phyloP scores from a whole-genome alignment of 202 grass and related monocot genomes.

The Eragrostis tef region DNA sequence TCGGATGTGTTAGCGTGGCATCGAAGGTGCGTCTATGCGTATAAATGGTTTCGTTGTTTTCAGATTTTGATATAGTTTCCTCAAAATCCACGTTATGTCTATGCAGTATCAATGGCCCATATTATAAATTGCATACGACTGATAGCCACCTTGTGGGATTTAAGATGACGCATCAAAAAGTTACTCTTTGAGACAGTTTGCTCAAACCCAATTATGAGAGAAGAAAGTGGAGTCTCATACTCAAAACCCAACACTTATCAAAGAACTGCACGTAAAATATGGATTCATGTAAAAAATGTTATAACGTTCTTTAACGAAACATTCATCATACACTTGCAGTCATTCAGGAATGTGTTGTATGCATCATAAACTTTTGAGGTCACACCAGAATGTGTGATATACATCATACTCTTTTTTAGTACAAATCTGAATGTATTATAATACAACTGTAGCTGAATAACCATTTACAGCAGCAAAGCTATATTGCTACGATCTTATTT shows the following conservation, averaged over 20 bases:
- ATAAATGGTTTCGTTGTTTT: not conserved
- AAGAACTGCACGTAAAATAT: not conserved
- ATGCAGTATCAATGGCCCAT: too few relatives aligned
- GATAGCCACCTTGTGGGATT: too few relatives aligned
- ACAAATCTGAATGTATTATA: too few relatives aligned
- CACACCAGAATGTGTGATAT: too few relatives aligned
- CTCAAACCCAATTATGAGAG: too few relatives aligned
- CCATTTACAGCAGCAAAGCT: constrained; percentile 7
- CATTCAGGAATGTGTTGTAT: too few relatives aligned
- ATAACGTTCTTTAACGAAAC: not conserved
- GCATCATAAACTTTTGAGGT: not conserved
- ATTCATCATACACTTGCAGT: not conserved
- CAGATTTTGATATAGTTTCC: not conserved
- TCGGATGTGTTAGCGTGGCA: not conserved
- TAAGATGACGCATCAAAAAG: too few relatives aligned
- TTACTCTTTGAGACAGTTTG: too few relatives aligned
- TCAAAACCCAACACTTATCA: not conserved
- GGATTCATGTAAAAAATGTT: not conserved
- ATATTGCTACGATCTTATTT: constrained; percentile 3
- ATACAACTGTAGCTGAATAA: not conserved
- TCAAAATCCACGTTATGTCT: not conserved
- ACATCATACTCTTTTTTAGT: too few relatives aligned
- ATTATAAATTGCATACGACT: too few relatives aligned
- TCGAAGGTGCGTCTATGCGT: not conserved
- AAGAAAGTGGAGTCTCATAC: not conserved